Evolutionary conservation across 257 asterid genomes (phyloP).

Genomic region (Gardenia jasminoides): DNA sequence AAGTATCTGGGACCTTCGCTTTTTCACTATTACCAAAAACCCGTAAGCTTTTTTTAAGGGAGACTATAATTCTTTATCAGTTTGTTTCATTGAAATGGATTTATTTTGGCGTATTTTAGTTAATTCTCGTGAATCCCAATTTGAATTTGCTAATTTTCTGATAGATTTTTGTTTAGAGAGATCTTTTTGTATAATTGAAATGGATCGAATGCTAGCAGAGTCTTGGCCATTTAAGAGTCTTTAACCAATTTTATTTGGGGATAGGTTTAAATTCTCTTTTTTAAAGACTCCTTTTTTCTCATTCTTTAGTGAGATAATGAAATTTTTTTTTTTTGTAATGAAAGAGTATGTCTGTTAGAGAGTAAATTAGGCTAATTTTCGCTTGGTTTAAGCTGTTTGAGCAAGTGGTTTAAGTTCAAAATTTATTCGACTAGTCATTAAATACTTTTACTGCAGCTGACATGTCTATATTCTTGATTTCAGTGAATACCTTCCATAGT

Average conservation of each 20-base stretch:
- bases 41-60: constrained; percentile 45
- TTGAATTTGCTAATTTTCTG: neutral
- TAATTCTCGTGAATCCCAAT: neutral
- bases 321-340: too few species aligned
- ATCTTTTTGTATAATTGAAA: neutral
- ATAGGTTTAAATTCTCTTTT: neutral
- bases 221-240: neutral
- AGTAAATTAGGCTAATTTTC: neutral
- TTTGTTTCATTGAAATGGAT: neutral
- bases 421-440: too few species aligned
- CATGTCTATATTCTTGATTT: neutral
- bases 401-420: neutral
- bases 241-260: neutral
- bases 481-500: neutral
- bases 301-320: too few species aligned
- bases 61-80: neutral
- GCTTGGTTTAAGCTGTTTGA: neutral
- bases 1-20: constrained; percentile 80
- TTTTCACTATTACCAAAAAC: constrained; percentile 78
- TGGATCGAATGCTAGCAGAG: neutral
- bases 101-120: neutral
- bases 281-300: too few species aligned
- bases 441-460: too few species aligned
- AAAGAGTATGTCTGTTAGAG: too few species aligned
- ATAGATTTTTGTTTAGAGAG: neutral